Evolutionary conservation across 2,329 filamentous ascomycete genomes (phyloP).

Genomic region (Cordyceps tenuipes): DNA sequence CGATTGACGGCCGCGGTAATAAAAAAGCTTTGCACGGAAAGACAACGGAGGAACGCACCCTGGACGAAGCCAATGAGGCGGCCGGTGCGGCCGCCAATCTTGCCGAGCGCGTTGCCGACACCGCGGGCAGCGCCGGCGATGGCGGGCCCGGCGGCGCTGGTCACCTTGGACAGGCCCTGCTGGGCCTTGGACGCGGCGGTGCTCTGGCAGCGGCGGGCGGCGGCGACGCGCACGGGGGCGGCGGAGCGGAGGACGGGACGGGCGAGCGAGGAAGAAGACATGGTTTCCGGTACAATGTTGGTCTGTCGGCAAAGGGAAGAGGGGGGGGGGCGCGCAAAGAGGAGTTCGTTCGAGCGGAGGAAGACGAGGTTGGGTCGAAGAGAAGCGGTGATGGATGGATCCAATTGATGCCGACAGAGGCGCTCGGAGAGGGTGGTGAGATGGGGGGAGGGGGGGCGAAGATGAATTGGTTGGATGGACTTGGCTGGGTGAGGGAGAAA

Average conservation of each 20-base stretch:
- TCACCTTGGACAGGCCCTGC: conserved; percentile 74
- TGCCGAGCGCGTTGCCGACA: conserved; percentile 57
- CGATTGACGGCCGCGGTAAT: no score
- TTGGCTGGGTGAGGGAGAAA: conserved; percentile 29
- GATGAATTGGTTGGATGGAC: conserved; percentile 16
- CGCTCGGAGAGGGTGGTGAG: not conserved
- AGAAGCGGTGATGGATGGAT: conserved; percentile 20
- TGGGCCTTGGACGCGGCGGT: conserved; percentile 49
- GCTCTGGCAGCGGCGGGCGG: conserved; percentile 55
- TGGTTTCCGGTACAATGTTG: conserved; percentile 12
- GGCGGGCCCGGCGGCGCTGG: conserved; percentile 70
- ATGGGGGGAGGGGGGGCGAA: conserved; percentile 11
- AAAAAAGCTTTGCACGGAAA: no score
- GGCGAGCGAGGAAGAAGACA: conserved; percentile 29
- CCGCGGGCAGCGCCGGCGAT: conserved; percentile 65
- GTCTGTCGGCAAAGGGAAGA: conserved; percentile 8
- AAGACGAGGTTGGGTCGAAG: conserved; percentile 17
- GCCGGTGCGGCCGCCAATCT: conserved; percentile 77
- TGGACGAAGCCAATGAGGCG: conserved; percentile 71
- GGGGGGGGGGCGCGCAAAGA: conserved; percentile 6
- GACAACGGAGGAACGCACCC: conserved; percentile 48
- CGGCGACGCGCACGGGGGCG: conserved; percentile 34
- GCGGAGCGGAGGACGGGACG: conserved; percentile 39
- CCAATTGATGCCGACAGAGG: conserved; percentile 27
- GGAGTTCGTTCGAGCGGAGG: not conserved